A percentile compares a stretch with the other conserved stretches of the same genome.
Conservation (phyloP, 202 grass and related monocot species). For the Elaeis oleifera region DNA sequence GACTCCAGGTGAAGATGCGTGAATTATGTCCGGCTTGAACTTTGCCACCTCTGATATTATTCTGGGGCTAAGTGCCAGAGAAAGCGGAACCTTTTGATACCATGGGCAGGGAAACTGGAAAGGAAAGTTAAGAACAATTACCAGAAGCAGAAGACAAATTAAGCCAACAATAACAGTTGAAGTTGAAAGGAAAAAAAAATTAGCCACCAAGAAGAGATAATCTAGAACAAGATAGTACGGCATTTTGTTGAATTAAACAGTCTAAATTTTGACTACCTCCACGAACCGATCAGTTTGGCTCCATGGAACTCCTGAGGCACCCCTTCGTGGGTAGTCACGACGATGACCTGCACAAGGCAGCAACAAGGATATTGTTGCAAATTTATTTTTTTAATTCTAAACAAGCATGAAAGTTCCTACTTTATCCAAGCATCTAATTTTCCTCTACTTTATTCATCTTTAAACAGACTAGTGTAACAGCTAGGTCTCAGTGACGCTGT, state of each 20-base stretch:
- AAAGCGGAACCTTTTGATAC: constrained; percentile 91
- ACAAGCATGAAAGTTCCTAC: too few relatives aligned
- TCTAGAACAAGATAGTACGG: too few relatives aligned
- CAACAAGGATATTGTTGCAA: constrained; percentile 1
- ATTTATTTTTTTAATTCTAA: too few relatives aligned
- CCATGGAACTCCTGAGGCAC: constrained; percentile 78
- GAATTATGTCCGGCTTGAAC: constrained; percentile 95
- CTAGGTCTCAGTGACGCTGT: too few relatives aligned
- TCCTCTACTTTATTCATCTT: too few relatives aligned
- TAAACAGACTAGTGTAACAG: too few relatives aligned
- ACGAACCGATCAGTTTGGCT: constrained; percentile 75
- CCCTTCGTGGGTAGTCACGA: constrained; percentile 81
- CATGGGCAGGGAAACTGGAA: constrained; percentile 81
- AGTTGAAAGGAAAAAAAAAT: neutral
- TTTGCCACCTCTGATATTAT: constrained; percentile 84
- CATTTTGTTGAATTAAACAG: too few relatives aligned
- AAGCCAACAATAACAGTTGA: neutral
- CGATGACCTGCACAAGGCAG: constrained; percentile 47
- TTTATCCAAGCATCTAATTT: too few relatives aligned
- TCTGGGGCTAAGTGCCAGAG: constrained; percentile 89
- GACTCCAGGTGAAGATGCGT: constrained; percentile 86
- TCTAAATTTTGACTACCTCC: constrained; percentile 39
- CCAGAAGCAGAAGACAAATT: constrained; percentile 18
- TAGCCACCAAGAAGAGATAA: too few relatives aligned
- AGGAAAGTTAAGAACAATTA: constrained; percentile 21